Evolutionary conservation across 768 basidiomycete genomes (phyloP).

Genomic region (Naganishia vaughanmartiniae): DNA sequence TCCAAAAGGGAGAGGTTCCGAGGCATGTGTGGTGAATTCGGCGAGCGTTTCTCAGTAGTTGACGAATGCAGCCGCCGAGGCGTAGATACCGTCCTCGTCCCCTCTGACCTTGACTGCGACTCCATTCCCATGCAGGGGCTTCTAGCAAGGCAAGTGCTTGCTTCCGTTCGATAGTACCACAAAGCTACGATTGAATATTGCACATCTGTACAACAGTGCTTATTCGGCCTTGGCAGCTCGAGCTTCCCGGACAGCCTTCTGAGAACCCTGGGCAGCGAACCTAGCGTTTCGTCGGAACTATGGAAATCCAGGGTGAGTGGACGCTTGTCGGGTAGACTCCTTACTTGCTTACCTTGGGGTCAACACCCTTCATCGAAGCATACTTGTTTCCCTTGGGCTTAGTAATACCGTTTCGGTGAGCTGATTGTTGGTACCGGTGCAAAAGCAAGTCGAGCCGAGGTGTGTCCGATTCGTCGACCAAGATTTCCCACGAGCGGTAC

Average conservation of each 20-base stretch:
- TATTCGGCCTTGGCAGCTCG: conserved; percentile 31
- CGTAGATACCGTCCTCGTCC: too few relatives aligned
- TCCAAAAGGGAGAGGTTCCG: too few relatives aligned
- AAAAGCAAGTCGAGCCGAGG: neutral
- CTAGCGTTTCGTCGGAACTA: conserved; percentile 53
- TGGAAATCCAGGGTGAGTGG: neutral
- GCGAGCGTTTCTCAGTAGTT: too few relatives aligned
- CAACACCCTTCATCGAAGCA: conserved; percentile 83
- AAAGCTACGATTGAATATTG: conserved; percentile 3
- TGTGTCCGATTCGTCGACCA: neutral
- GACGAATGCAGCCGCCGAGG: too few relatives aligned
- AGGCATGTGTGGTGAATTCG: too few relatives aligned
- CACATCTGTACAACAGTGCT: conserved; percentile 17
- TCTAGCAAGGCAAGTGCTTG: too few relatives aligned
- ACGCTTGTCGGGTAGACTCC: too few relatives aligned
- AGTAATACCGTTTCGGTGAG: conserved; percentile 97
- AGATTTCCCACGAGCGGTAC: neutral
- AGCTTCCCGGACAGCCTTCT: conserved; percentile 47
- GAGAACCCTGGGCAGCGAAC: conserved; percentile 49
- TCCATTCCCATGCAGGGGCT: too few relatives aligned
- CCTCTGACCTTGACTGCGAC: too few relatives aligned
- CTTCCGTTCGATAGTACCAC: neutral
- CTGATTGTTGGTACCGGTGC: conserved; percentile 30
- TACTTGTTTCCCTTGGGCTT: conserved; percentile 69
- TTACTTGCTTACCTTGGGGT: conserved; percentile 48